Conservation (phyloP, 2,329 filamentous ascomycete genomes). For the Cytospora paraplurivora region DNA sequence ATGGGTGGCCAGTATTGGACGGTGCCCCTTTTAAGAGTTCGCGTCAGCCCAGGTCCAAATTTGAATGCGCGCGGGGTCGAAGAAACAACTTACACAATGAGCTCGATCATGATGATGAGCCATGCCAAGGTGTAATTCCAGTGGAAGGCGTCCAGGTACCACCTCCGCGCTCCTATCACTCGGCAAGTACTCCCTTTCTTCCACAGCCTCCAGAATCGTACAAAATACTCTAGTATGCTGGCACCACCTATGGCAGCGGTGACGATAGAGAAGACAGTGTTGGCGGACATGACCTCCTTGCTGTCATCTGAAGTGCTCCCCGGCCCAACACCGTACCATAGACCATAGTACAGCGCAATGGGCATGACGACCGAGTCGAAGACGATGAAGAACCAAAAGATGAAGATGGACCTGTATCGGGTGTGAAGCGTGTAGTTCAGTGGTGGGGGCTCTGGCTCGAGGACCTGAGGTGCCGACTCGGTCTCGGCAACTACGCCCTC, state of each 20-base stretch:
- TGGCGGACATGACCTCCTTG: constrained; percentile 33
- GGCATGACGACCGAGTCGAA: constrained; percentile 52
- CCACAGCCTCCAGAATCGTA: constrained; percentile 55
- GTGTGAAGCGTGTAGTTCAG: constrained; percentile 43
- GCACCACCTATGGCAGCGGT: constrained; percentile 54
- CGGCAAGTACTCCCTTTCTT: constrained; percentile 54
- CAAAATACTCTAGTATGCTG: constrained; percentile 55
- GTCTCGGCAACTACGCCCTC: constrained; percentile 4
- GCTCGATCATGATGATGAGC: constrained; percentile 58
- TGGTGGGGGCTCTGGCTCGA: constrained; percentile 28
- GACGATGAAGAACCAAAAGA: constrained; percentile 50
- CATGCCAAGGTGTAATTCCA: constrained; percentile 58
- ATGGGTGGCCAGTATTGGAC: constrained; percentile 51
- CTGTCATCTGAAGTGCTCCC: constrained; percentile 41
- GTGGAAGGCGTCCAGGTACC: constrained; percentile 57
- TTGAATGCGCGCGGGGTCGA: too few species aligned
- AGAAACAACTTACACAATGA: constrained; percentile 45
- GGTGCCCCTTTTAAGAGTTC: constrained; percentile 24
- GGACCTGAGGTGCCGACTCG: constrained; percentile 18
- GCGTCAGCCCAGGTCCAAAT: constrained; percentile 5
- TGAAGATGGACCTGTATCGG: constrained; percentile 46
- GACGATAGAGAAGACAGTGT: constrained; percentile 53
- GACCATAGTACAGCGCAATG: constrained; percentile 54
- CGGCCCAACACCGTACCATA: constrained; percentile 44
- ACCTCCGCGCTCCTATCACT: constrained; percentile 39